Evolutionary conservation across 345 rosid genomes (phyloP), one percentile per base, ranked within the genome.

Genomic region (Lepidium africanum): DNA sequence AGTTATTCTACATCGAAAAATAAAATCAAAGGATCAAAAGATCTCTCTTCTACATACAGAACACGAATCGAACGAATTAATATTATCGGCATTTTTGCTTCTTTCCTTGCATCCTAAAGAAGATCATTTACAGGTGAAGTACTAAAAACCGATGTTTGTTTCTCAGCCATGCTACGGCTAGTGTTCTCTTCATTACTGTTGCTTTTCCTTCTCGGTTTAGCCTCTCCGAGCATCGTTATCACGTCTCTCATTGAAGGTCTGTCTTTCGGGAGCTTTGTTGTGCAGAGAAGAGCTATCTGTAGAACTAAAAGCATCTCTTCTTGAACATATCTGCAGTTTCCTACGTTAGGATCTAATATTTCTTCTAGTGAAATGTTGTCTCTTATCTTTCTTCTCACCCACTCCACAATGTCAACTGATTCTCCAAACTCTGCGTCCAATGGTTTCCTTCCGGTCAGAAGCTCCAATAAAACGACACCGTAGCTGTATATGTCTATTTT

Each of bases 211-310:
- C 97, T 73, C 25, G 98, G 98, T 64, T 87, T 93, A 19, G 97
- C 98, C 76, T 93, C 97, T 9, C 88, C 85, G 3, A 90, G 94
- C 98, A 93, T 93, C 5, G 96, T 84, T 63, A 88, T 77, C 36
- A 84, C 98, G 58, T 88, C 92, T 70, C 89, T 86, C 95, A 88
- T 93, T 0, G 97, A 87, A 3, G 98, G 98, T 69, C 97, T 86
- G 56, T 90, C 97, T 76, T 77, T 88, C 21, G 98, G 96, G 50
- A 83, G 94, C 80, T 87, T 90, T 1, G 97, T 85, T 0, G 96
- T 88, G 75, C 96, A 93, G 10, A 88, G 79, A 78, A 93, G 86
- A 41, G 97, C 97, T 36, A 88, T 87, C 27, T 87, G 86, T 51
- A 88, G 84, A 32, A 93, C 97, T 33, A 93, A 60, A 9, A 90